phyloP scores from a whole-genome alignment of 2,329 filamentous ascomycete genomes.

The Kalaharituber pfeilii region DNA sequence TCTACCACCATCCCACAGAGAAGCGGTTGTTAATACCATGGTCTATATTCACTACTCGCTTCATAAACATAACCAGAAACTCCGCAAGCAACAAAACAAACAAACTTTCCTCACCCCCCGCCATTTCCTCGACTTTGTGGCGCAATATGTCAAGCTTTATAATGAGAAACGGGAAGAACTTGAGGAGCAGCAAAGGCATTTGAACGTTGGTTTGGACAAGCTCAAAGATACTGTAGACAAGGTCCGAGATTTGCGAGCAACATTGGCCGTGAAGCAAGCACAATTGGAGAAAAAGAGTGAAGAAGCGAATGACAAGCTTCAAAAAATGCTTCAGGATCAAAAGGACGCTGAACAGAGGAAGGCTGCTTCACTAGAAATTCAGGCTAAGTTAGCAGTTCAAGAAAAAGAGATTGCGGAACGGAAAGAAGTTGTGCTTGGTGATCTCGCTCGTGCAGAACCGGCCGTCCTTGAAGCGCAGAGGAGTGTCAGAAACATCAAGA shows the following conservation, averaged over 20 bases:
- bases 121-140: slow-evolving; percentile 95
- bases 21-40: slow-evolving; percentile 93
- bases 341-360: slow-evolving; percentile 85
- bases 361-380: slow-evolving; percentile 71
- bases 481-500: slow-evolving; percentile 97
- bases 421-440: slow-evolving; percentile 66
- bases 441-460: slow-evolving; percentile 80
- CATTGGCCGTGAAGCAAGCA: slow-evolving; percentile 82
- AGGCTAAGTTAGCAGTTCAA: slow-evolving; percentile 71
- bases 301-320: slow-evolving; percentile 92
- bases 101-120: slow-evolving; percentile 86
- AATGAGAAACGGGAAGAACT: slow-evolving; percentile 97
- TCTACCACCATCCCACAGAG: slow-evolving; percentile 75
- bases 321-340: slow-evolving; percentile 93
- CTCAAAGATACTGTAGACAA: slow-evolving; percentile 92
- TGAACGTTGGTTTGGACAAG: slow-evolving; percentile 97
- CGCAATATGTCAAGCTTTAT: slow-evolving; percentile 92
- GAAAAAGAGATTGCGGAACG: slow-evolving; percentile 72
- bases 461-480: slow-evolving; percentile 84
- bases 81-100: slow-evolving; percentile 82
- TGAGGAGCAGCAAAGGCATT: slow-evolving; percentile 93
- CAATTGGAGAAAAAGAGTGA: slow-evolving; percentile 86
- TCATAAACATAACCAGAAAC: slow-evolving; percentile 69
- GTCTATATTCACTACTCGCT: slow-evolving; percentile 96
- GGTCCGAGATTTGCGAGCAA: slow-evolving; percentile 77